Percentiles rank a stretch among this genome's conserved stretches.
These are phyloP conservation scores for Saccharomycopsis babjevae DNA, from an alignment of 805 yeast species.

Conservation along the genomic window DNA sequence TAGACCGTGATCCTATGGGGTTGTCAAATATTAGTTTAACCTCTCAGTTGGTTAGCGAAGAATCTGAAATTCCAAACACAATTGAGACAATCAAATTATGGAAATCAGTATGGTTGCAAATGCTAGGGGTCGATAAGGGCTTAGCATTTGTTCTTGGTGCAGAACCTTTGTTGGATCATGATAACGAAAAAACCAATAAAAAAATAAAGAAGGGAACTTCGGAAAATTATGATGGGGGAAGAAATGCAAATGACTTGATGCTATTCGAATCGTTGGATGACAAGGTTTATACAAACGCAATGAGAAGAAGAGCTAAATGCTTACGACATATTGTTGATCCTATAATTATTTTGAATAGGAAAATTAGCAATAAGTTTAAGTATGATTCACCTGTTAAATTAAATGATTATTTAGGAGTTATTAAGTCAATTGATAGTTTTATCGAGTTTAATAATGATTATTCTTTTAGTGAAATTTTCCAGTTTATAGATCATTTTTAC, in stretches of 20 bases:
- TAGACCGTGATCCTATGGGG: slow-evolving; percentile 10
- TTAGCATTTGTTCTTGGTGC: slow-evolving; percentile 1
- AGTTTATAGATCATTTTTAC: slow-evolving; percentile 15
- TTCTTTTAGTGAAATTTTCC: slow-evolving; percentile 11
- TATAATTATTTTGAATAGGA: slow-evolving; percentile 2
- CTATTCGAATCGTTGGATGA: slow-evolving; percentile 10
- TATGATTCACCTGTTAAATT: slow-evolving; percentile 1
- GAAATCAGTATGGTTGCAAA: slow-evolving; percentile 11
- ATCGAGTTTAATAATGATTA: slow-evolving; percentile 15
- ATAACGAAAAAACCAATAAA: not conserved
- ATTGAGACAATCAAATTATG: slow-evolving; percentile 2
- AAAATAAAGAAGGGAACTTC: not conserved
- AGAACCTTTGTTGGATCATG: slow-evolving; percentile 2
- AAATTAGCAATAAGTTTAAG: not conserved
- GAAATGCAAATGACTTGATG: not conserved
- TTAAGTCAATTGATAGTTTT: slow-evolving; percentile 14
- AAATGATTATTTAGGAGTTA: slow-evolving; percentile 13
- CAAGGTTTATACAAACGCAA: slow-evolving; percentile 4
- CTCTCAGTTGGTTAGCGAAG: not conserved
- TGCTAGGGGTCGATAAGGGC: slow-evolving; percentile 6
- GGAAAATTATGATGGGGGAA: not conserved
- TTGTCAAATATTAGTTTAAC: slow-evolving; percentile 8
- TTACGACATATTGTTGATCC: slow-evolving; percentile 2
- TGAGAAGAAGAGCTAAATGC: slow-evolving; percentile 3
- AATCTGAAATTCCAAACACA: not conserved